Percentiles rank a stretch among this genome's conserved stretches.
Evolutionary conservation across 306 rosid genomes (phyloP).

Genomic region (Styphnolobium japonicum): DNA sequence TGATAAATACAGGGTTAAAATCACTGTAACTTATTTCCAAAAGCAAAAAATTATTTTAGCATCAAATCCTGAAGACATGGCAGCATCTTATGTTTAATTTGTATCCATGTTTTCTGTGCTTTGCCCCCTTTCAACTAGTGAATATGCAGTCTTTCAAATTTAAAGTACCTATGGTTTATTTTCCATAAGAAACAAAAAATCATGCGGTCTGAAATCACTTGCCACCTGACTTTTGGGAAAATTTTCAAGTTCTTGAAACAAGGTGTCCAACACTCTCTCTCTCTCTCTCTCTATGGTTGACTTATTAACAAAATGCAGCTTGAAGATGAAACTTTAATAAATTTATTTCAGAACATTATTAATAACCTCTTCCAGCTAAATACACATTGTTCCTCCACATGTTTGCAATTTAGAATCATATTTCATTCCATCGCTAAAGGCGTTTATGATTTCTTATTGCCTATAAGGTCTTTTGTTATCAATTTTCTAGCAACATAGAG

Average conservation of each 20-base stretch:
- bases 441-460: background rate
- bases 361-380: background rate
- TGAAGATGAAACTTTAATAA: slow-evolving; percentile 8
- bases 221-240: background rate
- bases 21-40: background rate
- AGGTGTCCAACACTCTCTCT: background rate
- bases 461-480: background rate
- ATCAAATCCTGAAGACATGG: background rate
- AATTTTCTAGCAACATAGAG: background rate
- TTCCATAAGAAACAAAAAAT: no score
- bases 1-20: background rate
- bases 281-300: background rate
- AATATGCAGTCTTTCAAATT: background rate
- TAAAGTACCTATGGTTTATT: background rate
- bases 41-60: background rate
- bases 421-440: slow-evolving; percentile 3
- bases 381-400: background rate
- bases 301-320: background rate
- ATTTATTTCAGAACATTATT: background rate
- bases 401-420: background rate
- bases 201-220: background rate
- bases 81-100: background rate
- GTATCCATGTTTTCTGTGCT: background rate
- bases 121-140: background rate
- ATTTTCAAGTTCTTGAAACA: slow-evolving; percentile 5